Percentiles rank a stretch among this genome's conserved stretches.
phyloP scores from a whole-genome alignment of 1,139 yeast genomes.

The Hemisphaericaspora xylofermentans region DNA sequence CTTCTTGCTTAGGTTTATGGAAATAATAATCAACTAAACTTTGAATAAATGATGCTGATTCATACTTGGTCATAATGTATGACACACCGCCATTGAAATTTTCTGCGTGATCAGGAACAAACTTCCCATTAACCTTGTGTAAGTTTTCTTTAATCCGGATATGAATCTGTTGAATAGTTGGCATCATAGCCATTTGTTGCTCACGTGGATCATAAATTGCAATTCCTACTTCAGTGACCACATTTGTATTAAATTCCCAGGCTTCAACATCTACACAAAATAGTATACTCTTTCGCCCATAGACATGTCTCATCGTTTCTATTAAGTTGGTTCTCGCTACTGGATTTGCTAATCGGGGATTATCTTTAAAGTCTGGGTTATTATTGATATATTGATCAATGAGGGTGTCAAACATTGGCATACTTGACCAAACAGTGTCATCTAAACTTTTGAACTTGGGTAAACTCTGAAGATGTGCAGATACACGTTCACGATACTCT shows the following conservation, averaged over 20 bases:
- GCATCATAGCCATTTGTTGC: constrained; percentile 38
- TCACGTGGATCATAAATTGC: constrained; percentile 62
- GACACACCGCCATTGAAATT: constrained; percentile 59
- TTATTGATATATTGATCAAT: constrained; percentile 2
- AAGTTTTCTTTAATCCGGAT: constrained; percentile 53
- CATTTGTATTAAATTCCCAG: constrained; percentile 47
- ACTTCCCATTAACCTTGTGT: constrained; percentile 51
- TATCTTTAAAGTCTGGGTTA: constrained; percentile 1
- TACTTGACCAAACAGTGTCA: background rate
- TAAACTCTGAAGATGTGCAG: constrained; percentile 4
- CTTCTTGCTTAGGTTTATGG: constrained; percentile 13
- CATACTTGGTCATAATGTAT: constrained; percentile 35
- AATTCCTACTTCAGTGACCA: constrained; percentile 68
- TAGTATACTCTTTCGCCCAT: constrained; percentile 35
- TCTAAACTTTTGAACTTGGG: constrained; percentile 2
- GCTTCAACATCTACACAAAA: constrained; percentile 68
- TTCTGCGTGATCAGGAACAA: constrained; percentile 60
- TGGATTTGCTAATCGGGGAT: constrained; percentile 9
- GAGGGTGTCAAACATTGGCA: constrained; percentile 2
- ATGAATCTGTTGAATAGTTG: constrained; percentile 52
- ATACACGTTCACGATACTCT: constrained; percentile 4
- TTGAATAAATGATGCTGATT: constrained; percentile 42
- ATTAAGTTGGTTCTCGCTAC: constrained; percentile 3
- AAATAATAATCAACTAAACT: constrained; percentile 44
- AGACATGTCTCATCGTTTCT: constrained; percentile 16